Percentiles rank a stretch among this genome's conserved stretches.
phyloP scores from a whole-genome alignment of 2,329 filamentous ascomycete species.

The Colletotrichum sp. region DNA sequence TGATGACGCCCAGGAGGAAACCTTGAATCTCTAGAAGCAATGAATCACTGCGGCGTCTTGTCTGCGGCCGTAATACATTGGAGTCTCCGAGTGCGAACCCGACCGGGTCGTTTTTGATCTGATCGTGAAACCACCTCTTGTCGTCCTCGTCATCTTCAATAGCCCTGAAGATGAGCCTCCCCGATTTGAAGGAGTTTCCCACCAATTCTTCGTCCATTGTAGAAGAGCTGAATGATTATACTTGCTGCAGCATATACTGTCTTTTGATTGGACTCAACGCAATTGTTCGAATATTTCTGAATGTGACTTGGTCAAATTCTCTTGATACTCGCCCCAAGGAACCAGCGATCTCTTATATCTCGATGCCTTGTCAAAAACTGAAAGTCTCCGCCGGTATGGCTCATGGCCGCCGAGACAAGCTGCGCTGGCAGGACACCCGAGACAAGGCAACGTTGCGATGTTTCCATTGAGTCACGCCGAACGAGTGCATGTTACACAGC shows the following conservation, averaged over 20 bases:
- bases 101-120: not conserved
- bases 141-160: not conserved
- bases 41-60: not conserved
- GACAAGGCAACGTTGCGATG: not conserved
- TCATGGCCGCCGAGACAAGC: not conserved
- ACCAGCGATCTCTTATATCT: not conserved
- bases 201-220: not conserved
- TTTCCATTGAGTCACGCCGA: not conserved
- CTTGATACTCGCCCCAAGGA: not conserved
- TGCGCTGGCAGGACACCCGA: not conserved
- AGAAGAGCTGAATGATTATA: not conserved
- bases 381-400: not conserved
- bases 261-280: not conserved
- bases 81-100: not conserved
- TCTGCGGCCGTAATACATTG: not conserved
- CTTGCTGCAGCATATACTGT: not conserved
- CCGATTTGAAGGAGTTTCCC: not conserved
- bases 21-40: not conserved
- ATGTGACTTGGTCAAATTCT: accelerated
- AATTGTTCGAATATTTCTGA: not conserved
- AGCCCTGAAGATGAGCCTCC: not conserved
- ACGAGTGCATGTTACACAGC: not conserved
- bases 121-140: not conserved
- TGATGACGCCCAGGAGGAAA: not conserved
- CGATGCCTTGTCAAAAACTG: accelerated